Base-by-base conservation (phyloP, 441 rosid genomes). In the Lepidium campestre region DNA sequence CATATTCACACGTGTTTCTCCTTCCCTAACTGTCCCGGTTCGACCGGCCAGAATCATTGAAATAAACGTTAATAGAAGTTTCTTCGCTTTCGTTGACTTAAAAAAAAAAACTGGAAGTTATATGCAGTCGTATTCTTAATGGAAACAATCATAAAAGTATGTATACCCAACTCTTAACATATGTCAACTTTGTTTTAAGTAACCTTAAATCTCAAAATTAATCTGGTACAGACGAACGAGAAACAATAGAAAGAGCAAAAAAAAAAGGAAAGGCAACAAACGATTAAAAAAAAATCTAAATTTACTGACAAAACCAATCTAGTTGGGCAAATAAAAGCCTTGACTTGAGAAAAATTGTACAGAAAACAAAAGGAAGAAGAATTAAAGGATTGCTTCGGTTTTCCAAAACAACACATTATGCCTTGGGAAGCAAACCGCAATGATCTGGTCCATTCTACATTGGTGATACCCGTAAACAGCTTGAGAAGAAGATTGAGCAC, bases 1-100 rank as follows among this genome's bases (percentile, higher is more conserved):
- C 4, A 9, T 60, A 57, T 1, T n/a, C 69, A 37, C 87, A 80
- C 89, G 86, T 85, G 55, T 61, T 22, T 20, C 17, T 29, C 42
- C 13, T 5, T 44, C 34, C 12, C 14, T 17, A 25, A 29, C 52
- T 19, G 45, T 58, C 34, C 50, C 64, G 58, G 64, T 71, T 62
- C 35, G 13, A 62, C 64, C 64, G 36, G 10, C 64, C 63, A 62
- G 10, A 44, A 56, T 37, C 39, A 23, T 62, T 18, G 3, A 67
- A 58, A 22, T 2, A 45, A 17, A 42, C 42, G 22, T 65, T 42
- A 42, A 20, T 32, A 32, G 7, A 54, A 14, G 45, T 11, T 54
- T 65, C 54, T 32, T 53, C 13, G 7, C 27, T 25, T 25, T 25
- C 27, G 27, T 25, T 25, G 4, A 25, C 27, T 25, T 25, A n/a